A percentile compares a stretch with the other conserved stretches of the same genome.
Conservation (phyloP, 257 asterid species). For the Schizonepeta tenuifolia region DNA sequence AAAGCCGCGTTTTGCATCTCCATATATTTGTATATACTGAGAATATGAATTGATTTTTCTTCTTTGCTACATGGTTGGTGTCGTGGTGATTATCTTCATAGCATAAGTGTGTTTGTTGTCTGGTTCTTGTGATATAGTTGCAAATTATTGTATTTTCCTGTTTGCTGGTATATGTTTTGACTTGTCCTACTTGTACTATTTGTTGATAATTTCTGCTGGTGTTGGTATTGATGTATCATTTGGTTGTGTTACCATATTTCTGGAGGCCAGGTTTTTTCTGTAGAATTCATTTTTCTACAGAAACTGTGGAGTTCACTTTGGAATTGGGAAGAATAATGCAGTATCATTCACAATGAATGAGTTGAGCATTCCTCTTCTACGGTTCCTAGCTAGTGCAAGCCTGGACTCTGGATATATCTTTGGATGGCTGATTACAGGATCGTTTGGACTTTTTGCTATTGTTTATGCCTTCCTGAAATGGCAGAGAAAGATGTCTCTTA, state of each 20-base stretch:
- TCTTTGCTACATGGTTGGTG: neutral
- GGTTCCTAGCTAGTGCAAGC: constrained; percentile 54
- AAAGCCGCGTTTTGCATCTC: neutral
- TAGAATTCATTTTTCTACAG: constrained; percentile 27
- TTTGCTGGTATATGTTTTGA: constrained; percentile 3
- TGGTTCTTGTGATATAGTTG: neutral
- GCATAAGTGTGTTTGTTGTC: neutral
- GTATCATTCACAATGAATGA: constrained; percentile 58
- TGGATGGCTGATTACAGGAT: constrained; percentile 70
- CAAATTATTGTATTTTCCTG: constrained; percentile 11
- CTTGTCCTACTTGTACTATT: constrained; percentile 1
- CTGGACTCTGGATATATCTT: constrained; percentile 54
- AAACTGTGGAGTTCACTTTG: constrained; percentile 27
- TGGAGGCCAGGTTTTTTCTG: constrained; percentile 29
- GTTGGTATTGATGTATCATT: neutral
- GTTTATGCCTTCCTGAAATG: constrained; percentile 66
- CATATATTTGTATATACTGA: neutral
- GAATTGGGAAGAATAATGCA: constrained; percentile 38
- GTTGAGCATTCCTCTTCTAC: constrained; percentile 53
- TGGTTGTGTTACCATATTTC: constrained; percentile 16
- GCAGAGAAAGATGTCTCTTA: constrained; percentile 74
- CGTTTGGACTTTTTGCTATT: constrained; percentile 68
- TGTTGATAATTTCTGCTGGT: neutral
- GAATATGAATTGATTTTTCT: constrained; percentile 1
- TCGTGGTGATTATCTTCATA: constrained; percentile 4